Evolutionary conservation across 257 asterid species (phyloP), one percentile per base, ranked within the genome.

Genomic region (Eustoma russellianum): DNA sequence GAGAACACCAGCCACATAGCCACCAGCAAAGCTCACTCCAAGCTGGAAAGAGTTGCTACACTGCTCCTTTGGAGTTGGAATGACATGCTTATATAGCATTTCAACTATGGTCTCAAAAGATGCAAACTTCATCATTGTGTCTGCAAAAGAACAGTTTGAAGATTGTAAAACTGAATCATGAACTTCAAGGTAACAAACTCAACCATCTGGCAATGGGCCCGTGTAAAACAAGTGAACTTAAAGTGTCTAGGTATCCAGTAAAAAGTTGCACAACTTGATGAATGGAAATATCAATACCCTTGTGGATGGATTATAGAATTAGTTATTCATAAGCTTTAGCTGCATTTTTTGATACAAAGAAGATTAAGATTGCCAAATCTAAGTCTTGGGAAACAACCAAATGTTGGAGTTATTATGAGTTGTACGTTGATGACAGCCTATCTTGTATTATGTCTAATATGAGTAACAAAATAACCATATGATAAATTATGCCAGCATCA

Each of bases 81-180:
- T 77, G 28, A 56, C 80, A 16, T 85, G 33, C 30, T 85, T 88
- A 76, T 88, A 88, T 13, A 88, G 66, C 17, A 68, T 81, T 50
- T 88, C 93, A 17, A 88, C 94, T 0, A 84, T 80, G 48, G 62
- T 85, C 80, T 88, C 95, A 50, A 78, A 88, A 0, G 97, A 80
- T 0, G 97, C 82, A 62, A 88, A 88, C 64, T 88, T 88, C 92
- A 88, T 85, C 97, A 88, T 88, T 3, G 97, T 88, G 62, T 88
- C 93, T 88, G 83, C 67, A 59, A 33, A 38, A 41, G 40, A 41
- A 49, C 41, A 41, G 30, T 19, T 52, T 49, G 38, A 55, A 41
- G 48, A 55, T 40, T 48, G 34, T 19, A 16, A 33, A 52, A 28
- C 13, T 34, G 9, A 34, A 59, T 53, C 30, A 43, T 30, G 15